These are phyloP conservation scores for Venturia asperata DNA, from an alignment of 2,329 filamentous ascomycete species.

Conservation along the genomic window DNA sequence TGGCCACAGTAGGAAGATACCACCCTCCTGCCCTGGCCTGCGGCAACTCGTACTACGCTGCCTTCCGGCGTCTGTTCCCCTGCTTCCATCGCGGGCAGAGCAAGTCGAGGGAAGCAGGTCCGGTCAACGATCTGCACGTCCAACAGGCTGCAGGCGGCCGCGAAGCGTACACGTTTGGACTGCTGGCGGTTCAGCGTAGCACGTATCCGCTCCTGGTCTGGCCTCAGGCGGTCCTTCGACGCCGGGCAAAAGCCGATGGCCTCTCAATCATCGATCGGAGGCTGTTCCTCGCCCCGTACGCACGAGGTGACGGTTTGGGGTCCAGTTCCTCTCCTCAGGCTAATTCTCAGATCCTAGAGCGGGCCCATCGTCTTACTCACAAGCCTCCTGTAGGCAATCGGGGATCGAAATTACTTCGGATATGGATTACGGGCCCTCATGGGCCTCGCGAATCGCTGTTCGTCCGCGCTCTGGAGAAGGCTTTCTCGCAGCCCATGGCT, in stretches of 20 bases:
- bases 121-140: not conserved
- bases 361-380: not conserved
- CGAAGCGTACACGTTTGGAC: not conserved
- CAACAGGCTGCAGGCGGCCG: not conserved
- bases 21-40: not conserved
- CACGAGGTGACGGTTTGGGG: conserved; percentile 9
- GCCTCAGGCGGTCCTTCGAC: not conserved
- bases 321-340: not conserved
- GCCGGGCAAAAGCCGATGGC: conserved; percentile 6
- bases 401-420: conserved; percentile 5
- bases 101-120: not conserved
- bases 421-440: not conserved
- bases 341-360: not conserved
- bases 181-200: not conserved
- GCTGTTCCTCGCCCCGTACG: conserved; percentile 9
- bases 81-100: not conserved
- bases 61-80: not conserved
- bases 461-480: conserved; percentile 4
- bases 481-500: not conserved
- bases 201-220: not conserved
- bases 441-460: conserved; percentile 8
- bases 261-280: conserved; percentile 8
- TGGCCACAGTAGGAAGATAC: not conserved
- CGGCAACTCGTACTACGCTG: not conserved
- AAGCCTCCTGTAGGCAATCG: conserved; percentile 10